Evolutionary conservation across 1,284 basidiomycete species (phyloP).

Genomic region (Boletus mariae): DNA sequence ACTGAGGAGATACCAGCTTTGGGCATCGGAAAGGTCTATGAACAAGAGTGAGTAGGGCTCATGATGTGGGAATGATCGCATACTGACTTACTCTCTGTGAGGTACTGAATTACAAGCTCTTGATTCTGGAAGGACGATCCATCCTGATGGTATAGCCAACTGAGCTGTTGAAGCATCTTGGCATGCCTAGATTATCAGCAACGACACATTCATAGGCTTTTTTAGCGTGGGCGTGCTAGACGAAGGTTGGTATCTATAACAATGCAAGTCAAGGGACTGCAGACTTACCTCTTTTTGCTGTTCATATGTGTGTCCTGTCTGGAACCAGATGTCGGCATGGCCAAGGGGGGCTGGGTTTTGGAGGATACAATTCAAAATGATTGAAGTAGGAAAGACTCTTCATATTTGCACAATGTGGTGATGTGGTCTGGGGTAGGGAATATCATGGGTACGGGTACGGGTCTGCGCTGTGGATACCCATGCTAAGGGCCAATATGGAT

Average conservation of each 20-base stretch:
- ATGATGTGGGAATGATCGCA: conserved; percentile 26
- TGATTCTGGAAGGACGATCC: conserved; percentile 94
- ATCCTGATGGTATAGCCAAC: conserved; percentile 96
- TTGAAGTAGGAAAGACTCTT: conserved; percentile 90
- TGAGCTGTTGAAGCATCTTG: conserved; percentile 97
- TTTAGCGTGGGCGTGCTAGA: conserved; percentile 81
- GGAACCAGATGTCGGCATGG: conserved; percentile 99
- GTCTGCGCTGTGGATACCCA: no score
- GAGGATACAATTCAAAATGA: conserved; percentile 63
- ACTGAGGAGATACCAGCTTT: conserved; percentile 98
- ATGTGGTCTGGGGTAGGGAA: no score
- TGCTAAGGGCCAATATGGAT: no score
- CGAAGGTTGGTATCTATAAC: conserved; percentile 5
- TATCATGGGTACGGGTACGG: no score
- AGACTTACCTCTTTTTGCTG: conserved; percentile 85
- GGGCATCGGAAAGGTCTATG: conserved; percentile 89
- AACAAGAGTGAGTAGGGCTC: conserved; percentile 3
- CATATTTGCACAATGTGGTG: conserved; percentile 55
- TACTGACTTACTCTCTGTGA: conserved; percentile 92
- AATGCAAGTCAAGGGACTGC: neutral
- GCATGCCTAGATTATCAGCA: conserved; percentile 91
- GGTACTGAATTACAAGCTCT: conserved; percentile 88
- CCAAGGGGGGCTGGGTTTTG: conserved; percentile 95
- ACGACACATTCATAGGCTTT: conserved; percentile 98
- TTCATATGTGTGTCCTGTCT: conserved; percentile 98